Evolutionary conservation across 2,329 filamentous ascomycete species (phyloP).

Genomic region (Lachnellula subtilissima): DNA sequence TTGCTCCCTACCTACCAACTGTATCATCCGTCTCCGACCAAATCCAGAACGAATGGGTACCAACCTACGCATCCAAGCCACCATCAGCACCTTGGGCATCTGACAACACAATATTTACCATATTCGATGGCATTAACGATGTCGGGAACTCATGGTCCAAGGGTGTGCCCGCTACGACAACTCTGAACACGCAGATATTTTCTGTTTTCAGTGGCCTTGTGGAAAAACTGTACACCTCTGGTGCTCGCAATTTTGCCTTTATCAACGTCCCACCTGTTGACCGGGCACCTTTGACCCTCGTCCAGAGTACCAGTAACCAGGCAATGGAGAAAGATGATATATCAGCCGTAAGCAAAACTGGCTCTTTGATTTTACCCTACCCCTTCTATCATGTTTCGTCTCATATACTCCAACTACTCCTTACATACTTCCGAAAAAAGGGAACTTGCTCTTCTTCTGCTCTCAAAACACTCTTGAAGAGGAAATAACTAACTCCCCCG

Average conservation of each 20-base stretch:
- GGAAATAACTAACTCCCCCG: too few species aligned
- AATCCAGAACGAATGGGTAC: slow-evolving; percentile 38
- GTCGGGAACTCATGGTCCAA: slow-evolving; percentile 45
- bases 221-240: slow-evolving; percentile 45
- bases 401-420: too few species aligned
- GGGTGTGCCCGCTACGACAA: slow-evolving; percentile 27
- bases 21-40: slow-evolving; percentile 37
- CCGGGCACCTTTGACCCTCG: slow-evolving; percentile 44
- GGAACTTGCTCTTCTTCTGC: too few species aligned
- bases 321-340: slow-evolving; percentile 41
- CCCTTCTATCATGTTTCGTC: too few species aligned
- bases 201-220: slow-evolving; percentile 39
- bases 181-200: slow-evolving; percentile 39
- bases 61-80: slow-evolving; percentile 34
- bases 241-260: slow-evolving; percentile 54
- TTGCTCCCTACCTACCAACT: slow-evolving; percentile 33
- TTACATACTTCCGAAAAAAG: too few species aligned
- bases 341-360: too few species aligned
- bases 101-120: slow-evolving; percentile 38
- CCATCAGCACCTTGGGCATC: slow-evolving; percentile 31
- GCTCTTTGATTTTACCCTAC: too few species aligned
- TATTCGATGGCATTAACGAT: slow-evolving; percentile 55
- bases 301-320: slow-evolving; percentile 34
- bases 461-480: too few species aligned
- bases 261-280: slow-evolving; percentile 56